These are phyloP conservation scores for Syncephalastrum contaminatum DNA, from an alignment of 371 early-diverging fungal genomes.

Conservation along the genomic window DNA sequence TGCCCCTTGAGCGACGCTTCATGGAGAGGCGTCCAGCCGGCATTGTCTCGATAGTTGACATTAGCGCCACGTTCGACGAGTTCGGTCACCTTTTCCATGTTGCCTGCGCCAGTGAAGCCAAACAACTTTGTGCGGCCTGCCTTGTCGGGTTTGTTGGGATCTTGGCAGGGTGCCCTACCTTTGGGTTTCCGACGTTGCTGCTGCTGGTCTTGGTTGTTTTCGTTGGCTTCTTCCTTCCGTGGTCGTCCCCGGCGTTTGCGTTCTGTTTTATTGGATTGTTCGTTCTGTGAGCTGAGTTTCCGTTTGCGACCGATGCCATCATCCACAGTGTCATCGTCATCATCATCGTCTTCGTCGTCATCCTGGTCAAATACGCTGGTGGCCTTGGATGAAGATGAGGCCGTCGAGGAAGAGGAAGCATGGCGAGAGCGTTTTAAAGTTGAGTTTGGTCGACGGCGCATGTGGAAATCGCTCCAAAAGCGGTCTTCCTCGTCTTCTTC, in stretches of 20 bases:
- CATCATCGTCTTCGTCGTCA: constrained; percentile 9
- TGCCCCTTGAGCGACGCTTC: constrained; percentile 68
- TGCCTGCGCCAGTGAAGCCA: constrained; percentile 49
- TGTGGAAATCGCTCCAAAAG: constrained; percentile 9
- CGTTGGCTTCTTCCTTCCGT: constrained; percentile 10
- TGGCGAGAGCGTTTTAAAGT: constrained; percentile 4
- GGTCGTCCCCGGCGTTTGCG: constrained; percentile 13
- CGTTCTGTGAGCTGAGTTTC: constrained; percentile 3
- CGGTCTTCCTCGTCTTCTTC: constrained; percentile 20
- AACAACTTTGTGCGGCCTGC: constrained; percentile 61
- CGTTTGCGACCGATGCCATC: constrained; percentile 11
- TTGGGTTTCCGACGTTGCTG: constrained; percentile 13
- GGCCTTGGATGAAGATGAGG: constrained; percentile 9
- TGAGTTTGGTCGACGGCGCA: constrained; percentile 14
- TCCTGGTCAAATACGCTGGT: constrained; percentile 11
- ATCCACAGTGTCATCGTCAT: constrained; percentile 4
- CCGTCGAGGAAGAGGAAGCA: constrained; percentile 13
- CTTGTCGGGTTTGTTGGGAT: constrained; percentile 58
- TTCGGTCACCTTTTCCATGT: constrained; percentile 44
- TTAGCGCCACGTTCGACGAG: constrained; percentile 50
- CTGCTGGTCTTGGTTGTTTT: constrained; percentile 4
- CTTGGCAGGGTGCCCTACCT: constrained; percentile 22
- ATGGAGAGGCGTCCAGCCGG: constrained; percentile 69
- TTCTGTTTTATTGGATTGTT: constrained; percentile 6
- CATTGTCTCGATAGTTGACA: constrained; percentile 62